Conservation (phyloP, 805 yeast species). For the Teunomyces aglyptinius region DNA sequence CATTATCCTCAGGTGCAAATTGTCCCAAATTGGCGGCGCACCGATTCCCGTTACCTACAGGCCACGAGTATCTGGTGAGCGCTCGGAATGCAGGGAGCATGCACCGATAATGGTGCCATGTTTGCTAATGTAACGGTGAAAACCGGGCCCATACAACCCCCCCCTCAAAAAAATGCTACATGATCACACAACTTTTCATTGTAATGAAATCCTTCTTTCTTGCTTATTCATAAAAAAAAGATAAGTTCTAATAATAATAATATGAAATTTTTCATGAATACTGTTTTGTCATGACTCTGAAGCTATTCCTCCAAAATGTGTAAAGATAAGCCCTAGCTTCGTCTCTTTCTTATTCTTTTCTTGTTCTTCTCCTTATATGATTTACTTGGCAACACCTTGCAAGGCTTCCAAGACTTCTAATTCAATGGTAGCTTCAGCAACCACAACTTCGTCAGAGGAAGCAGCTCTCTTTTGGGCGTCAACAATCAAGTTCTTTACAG, state of each 20-base stretch:
- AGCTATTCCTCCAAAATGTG: too few relatives aligned
- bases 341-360: not conserved
- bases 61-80: not conserved
- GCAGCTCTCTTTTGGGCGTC: conserved; percentile 92
- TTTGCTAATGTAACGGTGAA: not conserved
- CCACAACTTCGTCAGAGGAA: conserved; percentile 81
- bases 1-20: not conserved
- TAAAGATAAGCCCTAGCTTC: not conserved
- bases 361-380: not conserved
- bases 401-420: conserved; percentile 95
- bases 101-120: not conserved
- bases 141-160: not conserved
- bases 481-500: conserved; percentile 75
- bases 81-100: not conserved
- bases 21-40: not conserved
- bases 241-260: too few relatives aligned
- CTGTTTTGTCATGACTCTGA: too few relatives aligned
- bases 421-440: conserved; percentile 94
- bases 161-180: too few relatives aligned
- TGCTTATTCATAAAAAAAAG: too few relatives aligned
- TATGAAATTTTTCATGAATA: too few relatives aligned
- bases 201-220: too few relatives aligned
- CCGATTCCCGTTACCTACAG: not conserved
- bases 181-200: too few relatives aligned
- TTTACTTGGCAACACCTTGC: conserved; percentile 73